Percentiles rank a stretch among this genome's conserved stretches.
Evolutionary conservation across 495 filamentous ascomycete genomes (phyloP).

Genomic region (Stereocaulon alpinum): DNA sequence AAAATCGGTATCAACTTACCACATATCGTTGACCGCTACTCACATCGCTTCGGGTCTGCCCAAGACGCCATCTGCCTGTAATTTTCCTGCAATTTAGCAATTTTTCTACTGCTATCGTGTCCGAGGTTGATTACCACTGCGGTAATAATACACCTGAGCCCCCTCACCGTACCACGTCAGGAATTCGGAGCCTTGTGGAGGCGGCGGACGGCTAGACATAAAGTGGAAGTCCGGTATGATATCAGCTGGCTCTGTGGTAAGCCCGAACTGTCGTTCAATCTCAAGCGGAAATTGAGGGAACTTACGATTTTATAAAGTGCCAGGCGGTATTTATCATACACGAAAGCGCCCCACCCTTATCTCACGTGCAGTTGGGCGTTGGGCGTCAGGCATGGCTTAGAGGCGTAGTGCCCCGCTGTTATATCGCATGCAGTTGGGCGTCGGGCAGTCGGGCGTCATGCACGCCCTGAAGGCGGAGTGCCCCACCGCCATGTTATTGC

Average conservation of each 20-base stretch:
- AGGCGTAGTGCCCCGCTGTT: not conserved
- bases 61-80: slow-evolving; percentile 16
- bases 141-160: slow-evolving; percentile 14
- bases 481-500: too few species aligned
- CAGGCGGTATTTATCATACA: not conserved
- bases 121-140: slow-evolving; percentile 13
- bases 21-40: slow-evolving; percentile 16
- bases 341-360: not conserved
- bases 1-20: not conserved
- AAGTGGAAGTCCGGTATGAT: slow-evolving; percentile 2
- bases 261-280: slow-evolving; percentile 1
- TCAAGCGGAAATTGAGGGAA: not conserved
- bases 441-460: too few species aligned
- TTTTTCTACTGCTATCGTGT: not conserved
- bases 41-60: slow-evolving; percentile 9
- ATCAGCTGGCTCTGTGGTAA: not conserved
- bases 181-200: slow-evolving; percentile 9
- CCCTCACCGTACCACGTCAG: slow-evolving; percentile 4
- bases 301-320: not conserved
- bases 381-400: slow-evolving; percentile 6
- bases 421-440: too few species aligned
- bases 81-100: not conserved
- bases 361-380: not conserved
- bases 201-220: slow-evolving; percentile 5
- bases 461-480: too few species aligned